A percentile compares a stretch with the other conserved stretches of the same genome.
Conservation (phyloP, 805 yeast genomes). For the Pichia paraexigua region DNA sequence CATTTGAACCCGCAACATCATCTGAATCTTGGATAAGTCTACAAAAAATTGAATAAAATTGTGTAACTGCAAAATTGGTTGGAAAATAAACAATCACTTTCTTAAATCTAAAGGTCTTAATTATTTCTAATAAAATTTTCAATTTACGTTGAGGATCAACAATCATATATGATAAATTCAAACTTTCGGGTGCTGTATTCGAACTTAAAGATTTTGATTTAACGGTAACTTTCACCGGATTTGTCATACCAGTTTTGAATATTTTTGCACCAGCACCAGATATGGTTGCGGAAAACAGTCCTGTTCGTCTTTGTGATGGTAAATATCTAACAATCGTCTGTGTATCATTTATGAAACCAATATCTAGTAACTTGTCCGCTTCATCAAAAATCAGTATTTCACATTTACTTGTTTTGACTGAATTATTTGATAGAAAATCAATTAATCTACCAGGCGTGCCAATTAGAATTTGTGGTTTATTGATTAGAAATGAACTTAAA, state of each 20-base stretch:
- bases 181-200: conserved; percentile 48
- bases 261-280: conserved; percentile 72
- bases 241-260: conserved; percentile 83
- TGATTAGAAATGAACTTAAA: conserved; percentile 43
- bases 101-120: conserved; percentile 49
- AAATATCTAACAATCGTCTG: conserved; percentile 56
- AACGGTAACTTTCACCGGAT: conserved; percentile 84
- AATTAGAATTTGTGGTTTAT: conserved; percentile 65
- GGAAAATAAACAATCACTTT: conserved; percentile 91
- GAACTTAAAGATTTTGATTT: conserved; percentile 33
- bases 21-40: conserved; percentile 28
- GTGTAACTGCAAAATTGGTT: conserved; percentile 77
- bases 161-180: conserved; percentile 53
- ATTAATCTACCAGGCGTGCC: conserved; percentile 90
- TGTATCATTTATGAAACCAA: conserved; percentile 64
- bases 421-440: conserved; percentile 58
- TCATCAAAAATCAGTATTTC: conserved; percentile 82
- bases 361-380: conserved; percentile 82
- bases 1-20: conserved; percentile 7
- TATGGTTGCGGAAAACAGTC: conserved; percentile 89
- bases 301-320: conserved; percentile 91
- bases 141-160: conserved; percentile 56
- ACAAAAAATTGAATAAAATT: conserved; percentile 55
- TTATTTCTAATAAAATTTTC: conserved; percentile 45
- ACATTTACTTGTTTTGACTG: conserved; percentile 53